Percentiles rank a stretch among this genome's conserved stretches.
These are phyloP conservation scores for Citrus medica DNA, from an alignment of 345 rosid species.

Conservation along the genomic window DNA sequence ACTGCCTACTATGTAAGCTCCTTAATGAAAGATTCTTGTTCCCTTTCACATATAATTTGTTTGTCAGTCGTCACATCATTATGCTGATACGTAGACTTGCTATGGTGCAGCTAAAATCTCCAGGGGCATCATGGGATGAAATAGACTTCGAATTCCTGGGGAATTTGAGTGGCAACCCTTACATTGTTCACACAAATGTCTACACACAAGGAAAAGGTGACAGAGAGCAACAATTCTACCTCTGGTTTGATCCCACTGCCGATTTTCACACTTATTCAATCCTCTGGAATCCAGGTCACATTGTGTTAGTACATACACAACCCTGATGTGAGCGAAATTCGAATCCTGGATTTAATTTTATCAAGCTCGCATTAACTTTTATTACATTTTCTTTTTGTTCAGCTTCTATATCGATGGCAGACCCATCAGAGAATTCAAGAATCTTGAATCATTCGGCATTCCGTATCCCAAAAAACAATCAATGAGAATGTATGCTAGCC, in stretches of 20 bases:
- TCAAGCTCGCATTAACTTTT: background rate
- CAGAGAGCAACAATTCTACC: conserved; percentile 68
- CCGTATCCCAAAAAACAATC: conserved; percentile 53
- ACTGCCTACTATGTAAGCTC: conserved; percentile 34
- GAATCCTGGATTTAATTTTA: background rate
- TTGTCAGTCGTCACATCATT: background rate
- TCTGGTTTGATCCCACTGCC: conserved; percentile 70
- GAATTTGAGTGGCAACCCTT: conserved; percentile 64
- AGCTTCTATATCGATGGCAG: conserved; percentile 51
- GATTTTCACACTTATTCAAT: conserved; percentile 72
- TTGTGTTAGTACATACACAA: conserved; percentile 36
- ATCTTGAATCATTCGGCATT: conserved; percentile 41
- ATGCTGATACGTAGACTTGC: background rate
- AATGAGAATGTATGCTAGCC: conserved; percentile 57
- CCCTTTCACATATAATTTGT: background rate
- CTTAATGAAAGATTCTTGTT: background rate
- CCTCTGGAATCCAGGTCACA: conserved; percentile 55
- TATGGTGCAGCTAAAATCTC: conserved; percentile 45
- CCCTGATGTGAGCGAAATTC: background rate
- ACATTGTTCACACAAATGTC: conserved; percentile 61
- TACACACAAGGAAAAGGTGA: conserved; percentile 64
- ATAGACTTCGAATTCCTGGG: conserved; percentile 80
- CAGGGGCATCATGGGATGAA: conserved; percentile 61
- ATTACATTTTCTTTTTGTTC: background rate
- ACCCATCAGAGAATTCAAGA: conserved; percentile 56